Base-by-base conservation (phyloP, 306 rosid species). In the Alnus rubra region DNA sequence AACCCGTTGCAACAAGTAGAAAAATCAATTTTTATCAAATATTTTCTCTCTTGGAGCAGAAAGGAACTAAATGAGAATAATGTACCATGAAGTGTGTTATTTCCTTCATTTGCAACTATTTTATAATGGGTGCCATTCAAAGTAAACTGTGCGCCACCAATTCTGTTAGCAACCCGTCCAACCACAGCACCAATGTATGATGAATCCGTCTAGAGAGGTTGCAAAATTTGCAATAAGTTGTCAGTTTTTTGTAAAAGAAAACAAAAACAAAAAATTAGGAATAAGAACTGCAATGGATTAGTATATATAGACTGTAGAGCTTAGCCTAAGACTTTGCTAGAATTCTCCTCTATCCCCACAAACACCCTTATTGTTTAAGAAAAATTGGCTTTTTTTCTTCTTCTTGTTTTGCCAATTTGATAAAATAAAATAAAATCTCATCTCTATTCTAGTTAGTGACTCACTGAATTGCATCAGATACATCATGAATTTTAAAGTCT, bases 131-230 rank as follows among this genome's bases (percentile, higher is more conserved):
- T 83, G 76, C 97, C 91, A 16, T 92, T 77, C 47, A 89, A 74
- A 58, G 81, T 88, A 78, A 94, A 94, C 54, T 87, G 88, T 30
- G 98, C 97, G 9, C 97, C 93, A 8, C 92, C 94, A 28, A 94
- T 87, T 85, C 98, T 87, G 78, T 92, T 94, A 3, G 98, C 98
- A 70, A 92, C 90, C 35, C 98, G 58, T 69, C 98, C 98, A 35
- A 94, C 93, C 30, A 89, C 73, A 1, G 97, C 89, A 50, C 97
- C 98, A 49, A 94, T 73, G 64, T 87, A 87, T 3, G 93, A 13
- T 71, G 94, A 45, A 74, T 87, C 92, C 48, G 87, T 92, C 98
- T 94, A 86, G 78, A 84, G 52, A 73, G 12, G 48, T 16, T 58
- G 62, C 13, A 42, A 67, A 56, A 45, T 55, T 76, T 35, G 76